Evolutionary conservation across 805 yeast species (phyloP), one percentile per base, ranked within the genome.

Genomic region (Starmerella bombi): DNA sequence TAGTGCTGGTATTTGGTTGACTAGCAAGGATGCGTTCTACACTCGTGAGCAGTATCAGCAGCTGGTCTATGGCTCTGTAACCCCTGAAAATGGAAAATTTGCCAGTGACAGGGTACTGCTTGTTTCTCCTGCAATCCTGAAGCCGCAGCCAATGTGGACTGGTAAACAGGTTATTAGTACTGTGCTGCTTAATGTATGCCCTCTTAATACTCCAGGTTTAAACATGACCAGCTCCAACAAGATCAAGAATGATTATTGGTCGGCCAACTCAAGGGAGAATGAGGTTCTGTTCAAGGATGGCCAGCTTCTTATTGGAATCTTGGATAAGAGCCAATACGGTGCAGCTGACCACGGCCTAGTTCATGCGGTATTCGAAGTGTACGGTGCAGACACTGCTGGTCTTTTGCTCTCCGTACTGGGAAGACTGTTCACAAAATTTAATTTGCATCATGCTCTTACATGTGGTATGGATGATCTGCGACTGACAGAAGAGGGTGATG

Each of bases 381-480:
- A 88, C 60, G 98, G 98, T 12, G 77, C 95, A 9, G 74, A 72
- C 37, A 72, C 77, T 54, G 95, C 97, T 17, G 95, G 96, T 45
- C 79, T 81, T 57, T 72, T 91, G 5, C 67, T 91, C 36, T 80
- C 93, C 37, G 93, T 88, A n/a, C 70, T 91, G 46, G 97, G 98
- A 49, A 73, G 98, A 55, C 69, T 91, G 41, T 88, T 93, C 65
- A 93, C 99, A 18, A 84, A 82, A 61, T 91, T 84, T 61, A 85
- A 80, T 56, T 86, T 80, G 73, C 71, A 75, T 66, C 80, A 83
- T 43, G 97, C 95, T 1, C 82, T 91, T 59, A 91, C 98, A 6
- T 91, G 99, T 77, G 98, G 99, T 72, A 93, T 91, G 98, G 99
- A 91, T 60, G 99, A 91, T 66, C 70, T 91, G 61, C 75, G 94